Percentiles rank a stretch among this genome's conserved stretches.
Evolutionary conservation across 257 asterid genomes (phyloP).

Genomic region (Solanum virginianum): DNA sequence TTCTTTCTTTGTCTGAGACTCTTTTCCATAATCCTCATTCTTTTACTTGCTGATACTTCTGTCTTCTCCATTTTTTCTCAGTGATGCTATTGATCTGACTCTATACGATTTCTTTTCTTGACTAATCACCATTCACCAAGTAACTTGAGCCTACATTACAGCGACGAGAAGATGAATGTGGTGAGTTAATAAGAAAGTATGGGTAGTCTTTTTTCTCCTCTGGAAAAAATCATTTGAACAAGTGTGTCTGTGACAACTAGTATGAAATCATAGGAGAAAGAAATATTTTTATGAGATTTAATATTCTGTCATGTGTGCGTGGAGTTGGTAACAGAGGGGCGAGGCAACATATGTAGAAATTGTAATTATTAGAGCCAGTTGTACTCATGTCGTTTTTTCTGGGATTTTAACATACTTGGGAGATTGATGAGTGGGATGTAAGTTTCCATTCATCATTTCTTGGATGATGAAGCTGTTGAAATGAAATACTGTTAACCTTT

Average conservation of each 20-base stretch:
- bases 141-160: neutral
- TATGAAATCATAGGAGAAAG: neutral
- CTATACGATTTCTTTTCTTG: neutral
- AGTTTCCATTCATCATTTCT: no score
- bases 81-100: neutral
- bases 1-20: neutral
- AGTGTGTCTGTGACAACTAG: neutral
- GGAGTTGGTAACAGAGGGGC: neutral
- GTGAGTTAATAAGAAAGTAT: neutral
- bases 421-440: neutral
- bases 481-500: no score
- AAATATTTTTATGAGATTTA: neutral
- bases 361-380: neutral
- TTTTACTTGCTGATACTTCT: neutral
- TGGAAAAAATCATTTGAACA: neutral
- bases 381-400: neutral
- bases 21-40: neutral
- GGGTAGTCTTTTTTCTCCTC: neutral
- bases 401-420: neutral
- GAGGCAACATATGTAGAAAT: neutral
- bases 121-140: neutral
- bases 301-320: neutral
- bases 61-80: neutral
- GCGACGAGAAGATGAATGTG: neutral
- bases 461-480: no score